These are phyloP conservation scores for Ophidiomyces ophidiicola DNA, from an alignment of 2,329 filamentous ascomycete genomes.

Conservation along the genomic window DNA sequence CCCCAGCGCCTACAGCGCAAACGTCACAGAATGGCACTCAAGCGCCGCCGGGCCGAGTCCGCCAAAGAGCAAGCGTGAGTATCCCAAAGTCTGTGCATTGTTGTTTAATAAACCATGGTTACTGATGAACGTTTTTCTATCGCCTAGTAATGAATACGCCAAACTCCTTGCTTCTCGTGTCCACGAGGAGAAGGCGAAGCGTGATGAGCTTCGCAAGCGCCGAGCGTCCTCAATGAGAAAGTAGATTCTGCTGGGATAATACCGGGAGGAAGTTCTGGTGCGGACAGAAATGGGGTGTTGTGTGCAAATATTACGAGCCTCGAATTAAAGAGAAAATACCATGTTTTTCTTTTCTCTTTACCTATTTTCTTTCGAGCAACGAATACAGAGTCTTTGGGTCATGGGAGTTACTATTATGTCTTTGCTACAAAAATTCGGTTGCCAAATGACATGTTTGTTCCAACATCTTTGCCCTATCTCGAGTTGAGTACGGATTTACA, in stretches of 20 bases:
- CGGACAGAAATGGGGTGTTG: constrained; percentile 7
- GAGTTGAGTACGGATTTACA: background rate
- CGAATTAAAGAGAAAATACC: constrained; percentile 11
- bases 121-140: constrained; percentile 5
- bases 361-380: constrained; percentile 10
- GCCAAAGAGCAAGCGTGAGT: constrained; percentile 97
- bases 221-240: constrained; percentile 90
- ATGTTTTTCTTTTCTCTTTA: constrained; percentile 7
- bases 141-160: constrained; percentile 82
- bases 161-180: constrained; percentile 95
- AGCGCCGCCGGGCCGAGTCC: constrained; percentile 94
- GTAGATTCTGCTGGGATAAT: constrained; percentile 36
- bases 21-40: constrained; percentile 94
- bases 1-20: constrained; percentile 99
- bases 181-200: constrained; percentile 85
- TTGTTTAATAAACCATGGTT: background rate
- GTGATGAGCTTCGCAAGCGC: constrained; percentile 91
- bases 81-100: constrained; percentile 21
- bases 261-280: constrained; percentile 1
- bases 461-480: background rate
- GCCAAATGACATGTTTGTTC: constrained; percentile 11
- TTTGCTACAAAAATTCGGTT: constrained; percentile 10
- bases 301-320: constrained; percentile 10
- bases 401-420: constrained; percentile 11
- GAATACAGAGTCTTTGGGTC: constrained; percentile 11